Conservation (phyloP, 805 yeast species). For the Blastobotrys attinorum region DNA sequence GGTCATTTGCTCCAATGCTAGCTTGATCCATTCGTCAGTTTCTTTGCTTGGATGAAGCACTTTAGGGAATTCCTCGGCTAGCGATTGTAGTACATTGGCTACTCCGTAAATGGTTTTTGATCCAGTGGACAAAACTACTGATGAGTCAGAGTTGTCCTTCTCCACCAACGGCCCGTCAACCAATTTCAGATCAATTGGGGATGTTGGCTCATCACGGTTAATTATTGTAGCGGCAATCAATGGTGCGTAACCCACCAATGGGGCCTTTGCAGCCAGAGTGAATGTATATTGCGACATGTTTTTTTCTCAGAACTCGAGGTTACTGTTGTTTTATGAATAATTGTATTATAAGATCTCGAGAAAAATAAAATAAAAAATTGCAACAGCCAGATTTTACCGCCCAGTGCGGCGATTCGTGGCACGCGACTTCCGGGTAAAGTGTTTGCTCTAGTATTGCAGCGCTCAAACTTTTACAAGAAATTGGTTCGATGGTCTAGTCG, state of each 20-base stretch:
- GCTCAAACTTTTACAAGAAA: not conserved
- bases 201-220: slow-evolving; percentile 38
- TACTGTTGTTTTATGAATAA: no score
- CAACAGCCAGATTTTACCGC: no score
- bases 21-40: slow-evolving; percentile 48
- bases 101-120: slow-evolving; percentile 31
- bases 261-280: slow-evolving; percentile 74
- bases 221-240: slow-evolving; percentile 72
- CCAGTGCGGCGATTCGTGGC: no score
- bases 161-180: slow-evolving; percentile 66
- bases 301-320: no score
- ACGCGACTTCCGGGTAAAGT: not conserved
- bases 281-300: slow-evolving; percentile 1
- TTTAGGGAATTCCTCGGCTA: slow-evolving; percentile 48
- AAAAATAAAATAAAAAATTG: no score
- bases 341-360: no score
- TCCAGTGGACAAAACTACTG: slow-evolving; percentile 41
- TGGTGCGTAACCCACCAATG: slow-evolving; percentile 68
- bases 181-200: slow-evolving; percentile 50
- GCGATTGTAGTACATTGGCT: slow-evolving; percentile 39
- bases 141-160: slow-evolving; percentile 32
- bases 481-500: slow-evolving; percentile 98
- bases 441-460: not conserved
- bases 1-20: slow-evolving; percentile 59
- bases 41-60: slow-evolving; percentile 25